Conservation (phyloP, 2,329 filamentous ascomycete species). For the Fusarium protoensiforme region DNA sequence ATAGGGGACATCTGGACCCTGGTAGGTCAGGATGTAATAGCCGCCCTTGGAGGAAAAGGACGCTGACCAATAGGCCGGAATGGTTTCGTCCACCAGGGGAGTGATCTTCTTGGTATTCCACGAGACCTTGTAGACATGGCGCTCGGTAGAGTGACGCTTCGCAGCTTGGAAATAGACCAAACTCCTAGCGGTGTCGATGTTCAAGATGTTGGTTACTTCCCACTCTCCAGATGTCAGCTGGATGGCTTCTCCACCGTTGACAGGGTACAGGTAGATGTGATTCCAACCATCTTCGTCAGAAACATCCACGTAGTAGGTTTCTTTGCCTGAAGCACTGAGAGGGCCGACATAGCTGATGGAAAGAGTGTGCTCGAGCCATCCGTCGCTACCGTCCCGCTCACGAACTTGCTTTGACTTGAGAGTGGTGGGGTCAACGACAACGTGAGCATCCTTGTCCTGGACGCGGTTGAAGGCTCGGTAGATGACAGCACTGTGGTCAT, state of each 20-base stretch:
- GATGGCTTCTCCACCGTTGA: constrained; percentile 64
- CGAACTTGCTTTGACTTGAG: constrained; percentile 60
- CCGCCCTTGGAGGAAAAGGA: constrained; percentile 71
- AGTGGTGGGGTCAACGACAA: constrained; percentile 66
- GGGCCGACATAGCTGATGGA: constrained; percentile 66
- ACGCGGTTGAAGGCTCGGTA: constrained; percentile 76
- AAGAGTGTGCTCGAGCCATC: constrained; percentile 71
- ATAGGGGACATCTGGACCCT: constrained; percentile 75
- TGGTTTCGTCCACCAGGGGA: constrained; percentile 69
- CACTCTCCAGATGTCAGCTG: constrained; percentile 73
- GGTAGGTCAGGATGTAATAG: constrained; percentile 74
- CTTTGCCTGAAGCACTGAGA: constrained; percentile 49
- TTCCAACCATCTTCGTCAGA: constrained; percentile 76
- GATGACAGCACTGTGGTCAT: constrained; percentile 68
- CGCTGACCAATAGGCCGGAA: constrained; percentile 69
- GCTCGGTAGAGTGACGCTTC: constrained; percentile 73
- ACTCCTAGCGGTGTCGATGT: constrained; percentile 66
- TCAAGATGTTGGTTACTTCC: constrained; percentile 70
- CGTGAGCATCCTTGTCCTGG: constrained; percentile 72
- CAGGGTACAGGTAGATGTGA: constrained; percentile 74
- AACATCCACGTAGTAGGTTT: constrained; percentile 71
- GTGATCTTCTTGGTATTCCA: constrained; percentile 65
- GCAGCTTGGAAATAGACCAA: constrained; percentile 75
- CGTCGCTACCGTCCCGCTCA: constrained; percentile 67
- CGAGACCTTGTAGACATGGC: constrained; percentile 75